Base-by-base conservation (phyloP, 768 basidiomycete species). In the Leucocoprinus leucothites region DNA sequence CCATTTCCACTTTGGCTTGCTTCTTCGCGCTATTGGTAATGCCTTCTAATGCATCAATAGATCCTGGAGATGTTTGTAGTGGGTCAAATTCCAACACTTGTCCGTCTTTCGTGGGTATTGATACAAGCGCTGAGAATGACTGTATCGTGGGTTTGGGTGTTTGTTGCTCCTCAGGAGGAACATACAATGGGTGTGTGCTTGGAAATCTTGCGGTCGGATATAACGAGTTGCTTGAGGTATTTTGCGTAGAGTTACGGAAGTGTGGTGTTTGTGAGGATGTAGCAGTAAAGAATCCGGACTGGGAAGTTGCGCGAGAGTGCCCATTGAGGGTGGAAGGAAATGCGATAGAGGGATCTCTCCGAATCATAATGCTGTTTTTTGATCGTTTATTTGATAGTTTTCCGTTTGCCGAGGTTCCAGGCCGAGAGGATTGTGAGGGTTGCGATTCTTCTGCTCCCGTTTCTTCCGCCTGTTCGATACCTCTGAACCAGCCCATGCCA, bases 31-130 rank as follows among this genome's bases (percentile, higher is more conserved):
- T 87, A 53, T 86, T 82, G 0, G 87, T 82, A 57, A 93, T 88
- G 3, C 89, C 89, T 51, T 89, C 85, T 7, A 91, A 75, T 28
- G 81, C 83, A 62, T 92, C 88, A 26, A 95, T 71, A 46, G 88
- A 77, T 2, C 79, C 76, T 1, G 91, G 85, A 1, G 87, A 84
- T 13, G 88, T 85, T 56, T 78, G 76, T 41, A 95, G 72, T 8
- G 93, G 92, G 61, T 96, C 88, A 63, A 96, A 94, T 65, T 87
- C 85, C 22, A 96, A 76, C n/a, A 88, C 68, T 61, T 87, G 84
- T 0, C 93, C 93, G 60, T 93, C 90, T 38, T 78, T 82, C 0
- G 86, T 91, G 3, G 89, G 84, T n/a, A 94, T 85, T 1, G 87
- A 82, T 11, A 91, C 84, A 28, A 89, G 70, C 2, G 86, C 86